Evolutionary conservation across 108 stramenopile genomes (phyloP), one percentile per base, ranked within the genome.

Genomic region (Aurantiochytrium sp.): DNA sequence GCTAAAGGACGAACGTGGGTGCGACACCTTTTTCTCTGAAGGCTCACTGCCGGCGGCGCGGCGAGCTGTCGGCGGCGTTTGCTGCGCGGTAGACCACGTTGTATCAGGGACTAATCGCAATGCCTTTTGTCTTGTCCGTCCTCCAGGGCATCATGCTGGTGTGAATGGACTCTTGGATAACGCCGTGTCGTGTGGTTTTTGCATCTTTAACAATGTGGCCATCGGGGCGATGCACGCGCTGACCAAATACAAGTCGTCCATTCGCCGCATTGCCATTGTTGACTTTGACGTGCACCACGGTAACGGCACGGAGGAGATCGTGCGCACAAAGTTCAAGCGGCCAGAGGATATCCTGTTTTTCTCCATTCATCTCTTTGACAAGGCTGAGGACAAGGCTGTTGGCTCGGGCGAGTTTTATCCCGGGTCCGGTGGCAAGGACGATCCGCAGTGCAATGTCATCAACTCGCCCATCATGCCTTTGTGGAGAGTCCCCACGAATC

Each of bases 91-190:
- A 4, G 93, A 94, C 90, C 12, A 76, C 16, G 93, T 93, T 12
- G 60, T 93, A 88, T 14, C 59, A 10, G 91, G 93, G 29, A 23
- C 10, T 18, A 87, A 88, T 72, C 83, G 90, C 6, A 95, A 95
- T 89, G 94, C 92, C 23, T 99, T 99, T 91, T 98, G 98, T 87
- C 96, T 96, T 5, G 94, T 99, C 60, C 96, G 99, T 44, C 99
- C 99, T 28, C 99, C 99, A 4, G 99, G 99, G 51, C 99, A 99
- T 91, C 99, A 99, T 93, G 98, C 98, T 45, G 98, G 98, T 18
- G 96, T 97, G 25, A 60, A 96, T 14, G 99, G 99, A 55, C 59
- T 90, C 23, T 55, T 72, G 8, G 23, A 69, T 18, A 89, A 90
- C 59, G 43, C 59, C 44, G 90, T 95, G 28, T 95, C 95, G 5